Evolutionary conservation across 192 early-diverging fungal species (phyloP).

Genomic region (Linnemannia elongata): DNA sequence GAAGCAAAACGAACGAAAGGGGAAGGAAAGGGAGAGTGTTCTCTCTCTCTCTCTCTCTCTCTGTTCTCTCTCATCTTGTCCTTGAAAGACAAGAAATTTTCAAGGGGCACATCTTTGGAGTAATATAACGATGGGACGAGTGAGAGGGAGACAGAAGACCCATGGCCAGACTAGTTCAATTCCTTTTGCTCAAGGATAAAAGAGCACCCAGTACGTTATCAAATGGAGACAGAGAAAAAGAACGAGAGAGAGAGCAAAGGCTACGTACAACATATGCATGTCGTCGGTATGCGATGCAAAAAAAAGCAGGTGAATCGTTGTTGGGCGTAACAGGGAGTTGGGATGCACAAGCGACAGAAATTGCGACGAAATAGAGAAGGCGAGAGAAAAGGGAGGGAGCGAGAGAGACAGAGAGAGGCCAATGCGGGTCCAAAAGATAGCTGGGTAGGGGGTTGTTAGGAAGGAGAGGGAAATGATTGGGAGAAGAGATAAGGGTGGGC

Average conservation of each 20-base stretch:
- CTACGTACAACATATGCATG: not conserved
- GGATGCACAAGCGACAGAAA: not conserved
- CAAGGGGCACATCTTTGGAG: slow-evolving; percentile 2
- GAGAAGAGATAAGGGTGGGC: not conserved
- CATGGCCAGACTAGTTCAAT: not conserved
- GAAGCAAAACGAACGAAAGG: not conserved
- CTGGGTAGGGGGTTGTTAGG: not conserved
- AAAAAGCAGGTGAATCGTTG: not conserved
- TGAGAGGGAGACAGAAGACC: not conserved
- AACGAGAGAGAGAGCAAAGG: not conserved
- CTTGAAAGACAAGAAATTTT: not conserved
- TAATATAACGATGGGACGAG: not conserved
- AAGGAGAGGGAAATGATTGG: not conserved
- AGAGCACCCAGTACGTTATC: not conserved
- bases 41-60: not conserved
- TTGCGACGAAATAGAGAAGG: not conserved
- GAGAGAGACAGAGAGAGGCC: not conserved
- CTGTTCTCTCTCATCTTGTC: not conserved
- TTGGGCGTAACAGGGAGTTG: not conserved
- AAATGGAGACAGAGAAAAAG: not conserved
- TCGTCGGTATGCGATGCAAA: not conserved
- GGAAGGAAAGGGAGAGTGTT: not conserved
- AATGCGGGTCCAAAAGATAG: not conserved
- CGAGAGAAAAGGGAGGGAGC: not conserved
- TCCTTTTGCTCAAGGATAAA: not conserved